These are phyloP conservation scores for Westerdykella aurantiaca DNA, from an alignment of 2,329 filamentous ascomycete genomes.

Conservation along the genomic window DNA sequence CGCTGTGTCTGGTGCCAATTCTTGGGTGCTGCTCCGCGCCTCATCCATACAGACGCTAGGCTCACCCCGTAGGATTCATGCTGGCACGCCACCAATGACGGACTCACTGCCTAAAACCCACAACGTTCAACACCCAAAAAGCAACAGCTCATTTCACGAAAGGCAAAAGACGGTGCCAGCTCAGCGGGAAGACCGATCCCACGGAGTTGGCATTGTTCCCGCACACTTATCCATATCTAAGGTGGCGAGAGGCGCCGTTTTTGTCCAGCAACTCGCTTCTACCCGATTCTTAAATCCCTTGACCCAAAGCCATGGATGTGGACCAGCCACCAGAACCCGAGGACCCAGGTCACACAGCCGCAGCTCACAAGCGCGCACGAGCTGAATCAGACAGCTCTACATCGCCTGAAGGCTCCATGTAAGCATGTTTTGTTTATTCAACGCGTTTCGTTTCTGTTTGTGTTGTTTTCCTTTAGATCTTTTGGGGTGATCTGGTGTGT, in stretches of 20 bases:
- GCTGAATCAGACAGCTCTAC: constrained; percentile 29
- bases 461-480: background rate
- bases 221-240: background rate
- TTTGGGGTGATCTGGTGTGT: background rate
- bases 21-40: constrained; percentile 9
- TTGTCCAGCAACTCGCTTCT: constrained; percentile 11
- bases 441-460: constrained; percentile 2
- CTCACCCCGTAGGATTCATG: constrained; percentile 11
- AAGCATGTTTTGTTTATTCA: constrained; percentile 12
- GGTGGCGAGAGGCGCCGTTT: background rate
- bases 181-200: constrained; percentile 1
- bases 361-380: constrained; percentile 29
- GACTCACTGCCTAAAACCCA: constrained; percentile 14
- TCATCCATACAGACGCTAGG: constrained; percentile 5
- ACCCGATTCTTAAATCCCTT: constrained; percentile 8
- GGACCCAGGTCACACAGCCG: constrained; percentile 30
- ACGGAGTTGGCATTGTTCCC: constrained; percentile 9
- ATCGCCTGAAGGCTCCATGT: constrained; percentile 28
- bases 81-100: constrained; percentile 19
- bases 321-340: constrained; percentile 34
- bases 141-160: constrained; percentile 10
- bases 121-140: constrained; percentile 11
- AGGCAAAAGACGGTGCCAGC: background rate
- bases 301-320: constrained; percentile 35
- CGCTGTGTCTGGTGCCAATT: constrained; percentile 4